Evolutionary conservation across 2,329 filamentous ascomycete genomes (phyloP).

Genomic region (Raffaelea albimanens): DNA sequence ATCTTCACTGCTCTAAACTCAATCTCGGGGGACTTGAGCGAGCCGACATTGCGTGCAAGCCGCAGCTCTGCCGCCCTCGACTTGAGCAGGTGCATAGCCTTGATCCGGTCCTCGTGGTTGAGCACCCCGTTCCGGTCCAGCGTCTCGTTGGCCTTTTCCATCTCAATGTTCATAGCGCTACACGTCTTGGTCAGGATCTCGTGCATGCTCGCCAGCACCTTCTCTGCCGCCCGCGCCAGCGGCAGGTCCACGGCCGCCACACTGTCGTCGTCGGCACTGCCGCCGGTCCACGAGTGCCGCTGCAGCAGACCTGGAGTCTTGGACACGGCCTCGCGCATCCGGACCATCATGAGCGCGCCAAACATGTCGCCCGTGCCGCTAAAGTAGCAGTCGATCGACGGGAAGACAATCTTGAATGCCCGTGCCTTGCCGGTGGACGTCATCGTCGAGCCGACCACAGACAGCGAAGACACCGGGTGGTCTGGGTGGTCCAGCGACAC

Average conservation of each 20-base stretch:
- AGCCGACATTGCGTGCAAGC: slow-evolving; percentile 64
- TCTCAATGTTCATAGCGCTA: slow-evolving; percentile 47
- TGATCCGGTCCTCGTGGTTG: slow-evolving; percentile 34
- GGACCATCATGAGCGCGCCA: slow-evolving; percentile 77
- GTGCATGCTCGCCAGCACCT: slow-evolving; percentile 89
- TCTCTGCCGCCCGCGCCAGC: slow-evolving; percentile 73
- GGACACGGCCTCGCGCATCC: slow-evolving; percentile 71
- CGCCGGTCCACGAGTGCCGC: slow-evolving; percentile 52
- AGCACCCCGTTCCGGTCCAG: slow-evolving; percentile 8
- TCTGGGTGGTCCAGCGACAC: slow-evolving; percentile 56
- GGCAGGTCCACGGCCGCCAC: slow-evolving; percentile 64
- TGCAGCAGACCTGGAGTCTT: slow-evolving; percentile 29
- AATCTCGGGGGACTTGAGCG: slow-evolving; percentile 56
- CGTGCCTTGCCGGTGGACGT: slow-evolving; percentile 55
- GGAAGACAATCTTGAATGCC: slow-evolving; percentile 82
- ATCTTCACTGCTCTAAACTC: slow-evolving; percentile 51
- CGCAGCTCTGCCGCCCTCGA: slow-evolving; percentile 85
- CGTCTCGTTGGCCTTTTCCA: slow-evolving; percentile 30
- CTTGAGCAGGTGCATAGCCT: slow-evolving; percentile 54
- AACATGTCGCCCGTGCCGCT: slow-evolving; percentile 98
- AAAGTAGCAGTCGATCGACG: slow-evolving; percentile 86
- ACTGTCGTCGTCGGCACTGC: slow-evolving; percentile 62
- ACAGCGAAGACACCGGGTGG: slow-evolving; percentile 44
- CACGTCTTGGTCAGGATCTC: slow-evolving; percentile 64
- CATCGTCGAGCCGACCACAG: slow-evolving; percentile 69